Evolutionary conservation across 768 basidiomycete species (phyloP).

Genomic region (Tephrocybe sp.): DNA sequence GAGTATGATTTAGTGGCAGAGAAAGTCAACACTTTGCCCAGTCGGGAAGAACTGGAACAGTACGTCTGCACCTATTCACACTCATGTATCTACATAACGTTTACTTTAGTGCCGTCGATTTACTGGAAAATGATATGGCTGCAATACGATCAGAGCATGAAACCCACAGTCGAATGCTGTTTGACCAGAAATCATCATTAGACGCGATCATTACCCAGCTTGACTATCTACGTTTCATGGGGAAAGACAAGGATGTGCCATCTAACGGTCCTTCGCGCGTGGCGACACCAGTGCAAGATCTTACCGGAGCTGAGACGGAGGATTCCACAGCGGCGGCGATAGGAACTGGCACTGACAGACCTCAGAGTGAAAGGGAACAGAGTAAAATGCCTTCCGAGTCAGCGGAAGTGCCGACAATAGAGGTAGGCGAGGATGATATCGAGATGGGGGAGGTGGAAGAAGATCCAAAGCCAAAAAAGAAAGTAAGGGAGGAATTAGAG

Average conservation of each 20-base stretch:
- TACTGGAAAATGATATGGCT: slow-evolving; percentile 76
- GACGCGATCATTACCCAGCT: slow-evolving; percentile 66
- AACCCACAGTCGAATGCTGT: slow-evolving; percentile 63
- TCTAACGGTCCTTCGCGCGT: slow-evolving; percentile 45
- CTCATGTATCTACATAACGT: background rate
- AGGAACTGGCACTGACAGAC: background rate
- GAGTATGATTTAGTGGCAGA: slow-evolving; percentile 86
- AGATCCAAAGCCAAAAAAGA: slow-evolving; percentile 59
- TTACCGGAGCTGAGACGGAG: slow-evolving; percentile 17
- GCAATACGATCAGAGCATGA: slow-evolving; percentile 77
- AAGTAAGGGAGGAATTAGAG: slow-evolving; percentile 70
- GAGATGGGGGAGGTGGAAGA: slow-evolving; percentile 93
- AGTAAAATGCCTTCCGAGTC: slow-evolving; percentile 28
- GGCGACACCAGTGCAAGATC: slow-evolving; percentile 51
- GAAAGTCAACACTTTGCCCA: slow-evolving; percentile 77
- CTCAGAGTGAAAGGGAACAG: slow-evolving; percentile 33
- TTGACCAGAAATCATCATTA: slow-evolving; percentile 66
- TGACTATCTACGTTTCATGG: slow-evolving; percentile 59
- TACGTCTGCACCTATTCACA: slow-evolving; percentile 36
- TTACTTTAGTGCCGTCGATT: slow-evolving; percentile 55
- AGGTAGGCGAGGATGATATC: slow-evolving; percentile 59
- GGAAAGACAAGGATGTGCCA: slow-evolving; percentile 60
- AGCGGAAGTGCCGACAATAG: slow-evolving; percentile 14
- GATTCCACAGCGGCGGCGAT: slow-evolving; percentile 5
- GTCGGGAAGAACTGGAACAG: slow-evolving; percentile 75